These are phyloP conservation scores for Neurospora sp. DNA, from an alignment of 495 filamentous ascomycete species.

Conservation along the genomic window DNA sequence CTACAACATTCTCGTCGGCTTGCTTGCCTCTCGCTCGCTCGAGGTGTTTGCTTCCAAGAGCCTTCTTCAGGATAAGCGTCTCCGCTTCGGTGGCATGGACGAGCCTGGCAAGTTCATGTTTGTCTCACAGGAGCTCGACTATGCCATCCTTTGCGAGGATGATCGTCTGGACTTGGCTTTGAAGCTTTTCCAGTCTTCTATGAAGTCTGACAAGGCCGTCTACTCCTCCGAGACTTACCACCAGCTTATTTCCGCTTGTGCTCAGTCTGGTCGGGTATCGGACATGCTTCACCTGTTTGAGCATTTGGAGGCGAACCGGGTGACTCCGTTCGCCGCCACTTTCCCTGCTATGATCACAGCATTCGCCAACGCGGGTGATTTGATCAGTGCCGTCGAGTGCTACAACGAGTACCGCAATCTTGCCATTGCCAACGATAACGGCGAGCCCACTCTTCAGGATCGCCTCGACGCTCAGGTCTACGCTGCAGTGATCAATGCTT, in stretches of 20 bases:
- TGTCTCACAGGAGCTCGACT: slow-evolving; percentile 72
- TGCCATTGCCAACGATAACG: slow-evolving; percentile 69
- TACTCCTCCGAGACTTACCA: slow-evolving; percentile 62
- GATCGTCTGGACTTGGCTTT: slow-evolving; percentile 74
- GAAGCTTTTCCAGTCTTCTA: slow-evolving; percentile 70
- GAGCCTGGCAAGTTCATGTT: slow-evolving; percentile 86
- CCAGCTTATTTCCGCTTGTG: slow-evolving; percentile 73
- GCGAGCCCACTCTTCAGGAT: slow-evolving; percentile 56
- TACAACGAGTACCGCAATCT: slow-evolving; percentile 87
- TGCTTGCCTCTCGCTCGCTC: slow-evolving; percentile 68
- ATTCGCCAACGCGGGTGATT: slow-evolving; percentile 69
- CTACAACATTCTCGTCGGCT: slow-evolving; percentile 72
- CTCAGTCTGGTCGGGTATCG: slow-evolving; percentile 60
- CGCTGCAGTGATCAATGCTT: slow-evolving; percentile 76
- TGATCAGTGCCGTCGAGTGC: slow-evolving; percentile 83
- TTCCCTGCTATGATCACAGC: slow-evolving; percentile 89
- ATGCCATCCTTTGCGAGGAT: slow-evolving; percentile 72
- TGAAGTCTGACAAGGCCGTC: slow-evolving; percentile 46
- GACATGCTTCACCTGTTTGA: slow-evolving; percentile 84
- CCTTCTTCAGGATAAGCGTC: slow-evolving; percentile 59
- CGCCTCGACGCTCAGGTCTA: slow-evolving; percentile 79
- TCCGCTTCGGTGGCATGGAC: slow-evolving; percentile 75
- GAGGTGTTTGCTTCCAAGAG: slow-evolving; percentile 60
- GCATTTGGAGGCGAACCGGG: slow-evolving; percentile 72
- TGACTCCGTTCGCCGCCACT: slow-evolving; percentile 64